These are phyloP conservation scores for Calonectria henricotiae DNA, from an alignment of 2,329 filamentous ascomycete genomes.

Conservation along the genomic window DNA sequence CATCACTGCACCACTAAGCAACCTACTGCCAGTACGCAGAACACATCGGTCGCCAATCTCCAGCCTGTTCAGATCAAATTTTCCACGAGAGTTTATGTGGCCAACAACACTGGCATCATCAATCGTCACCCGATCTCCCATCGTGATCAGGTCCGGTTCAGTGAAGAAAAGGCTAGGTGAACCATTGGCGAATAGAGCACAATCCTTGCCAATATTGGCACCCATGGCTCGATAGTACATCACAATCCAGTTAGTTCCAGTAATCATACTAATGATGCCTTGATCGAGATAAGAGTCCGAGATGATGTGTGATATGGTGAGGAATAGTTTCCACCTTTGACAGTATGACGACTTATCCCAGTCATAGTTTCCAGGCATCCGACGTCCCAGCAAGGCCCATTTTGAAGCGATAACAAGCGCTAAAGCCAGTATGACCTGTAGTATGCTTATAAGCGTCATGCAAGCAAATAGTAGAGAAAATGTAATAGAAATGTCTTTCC, in stretches of 20 bases:
- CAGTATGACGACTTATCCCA: conserved; percentile 73
- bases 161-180: conserved; percentile 70
- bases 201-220: conserved; percentile 70
- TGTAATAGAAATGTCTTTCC: conserved; percentile 58
- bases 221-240: conserved; percentile 71
- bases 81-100: conserved; percentile 72
- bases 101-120: conserved; percentile 72
- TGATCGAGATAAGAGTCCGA: conserved; percentile 67
- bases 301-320: conserved; percentile 68
- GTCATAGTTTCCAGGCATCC: conserved; percentile 69
- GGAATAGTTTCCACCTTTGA: conserved; percentile 72
- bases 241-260: conserved; percentile 68
- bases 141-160: conserved; percentile 70
- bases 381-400: conserved; percentile 68
- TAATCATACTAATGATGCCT: conserved; percentile 69
- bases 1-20: conserved; percentile 71
- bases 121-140: conserved; percentile 69
- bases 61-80: conserved; percentile 70
- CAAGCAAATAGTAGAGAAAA: conserved; percentile 61
- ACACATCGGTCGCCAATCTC: conserved; percentile 69
- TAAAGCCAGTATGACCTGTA: conserved; percentile 63
- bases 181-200: conserved; percentile 71
- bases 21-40: conserved; percentile 66
- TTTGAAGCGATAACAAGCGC: conserved; percentile 65
- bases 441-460: conserved; percentile 62